Conservation (phyloP, 768 basidiomycete species). For the Boletales sp. region DNA sequence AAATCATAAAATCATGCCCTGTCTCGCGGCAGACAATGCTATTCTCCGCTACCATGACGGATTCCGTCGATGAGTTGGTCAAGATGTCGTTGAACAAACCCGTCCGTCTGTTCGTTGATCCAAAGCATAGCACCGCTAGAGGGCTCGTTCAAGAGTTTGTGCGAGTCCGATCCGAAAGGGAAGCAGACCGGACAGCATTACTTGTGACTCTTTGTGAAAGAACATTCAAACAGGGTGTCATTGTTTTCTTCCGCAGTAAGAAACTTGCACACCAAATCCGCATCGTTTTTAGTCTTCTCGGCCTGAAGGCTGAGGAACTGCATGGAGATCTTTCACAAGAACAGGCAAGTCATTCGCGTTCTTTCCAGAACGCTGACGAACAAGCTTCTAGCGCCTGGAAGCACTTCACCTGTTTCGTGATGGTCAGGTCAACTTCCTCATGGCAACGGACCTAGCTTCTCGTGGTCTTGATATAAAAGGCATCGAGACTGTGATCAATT, state of each 20-base stretch:
- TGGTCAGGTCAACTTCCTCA: slow-evolving; percentile 82
- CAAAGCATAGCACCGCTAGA: slow-evolving; percentile 81
- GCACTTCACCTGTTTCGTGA: slow-evolving; percentile 87
- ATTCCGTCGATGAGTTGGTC: slow-evolving; percentile 91
- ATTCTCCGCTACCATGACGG: slow-evolving; percentile 99
- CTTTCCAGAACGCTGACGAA: slow-evolving; percentile 3
- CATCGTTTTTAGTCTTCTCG: slow-evolving; percentile 84
- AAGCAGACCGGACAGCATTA: slow-evolving; percentile 70
- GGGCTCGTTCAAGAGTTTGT: slow-evolving; percentile 94
- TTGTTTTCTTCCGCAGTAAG: slow-evolving; percentile 95
- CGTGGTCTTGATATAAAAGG: slow-evolving; percentile 97
- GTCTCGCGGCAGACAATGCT: slow-evolving; percentile 93
- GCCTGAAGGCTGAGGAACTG: slow-evolving; percentile 86
- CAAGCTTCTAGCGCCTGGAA: slow-evolving; percentile 62
- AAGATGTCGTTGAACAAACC: slow-evolving; percentile 91
- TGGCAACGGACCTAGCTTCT: slow-evolving; percentile 96
- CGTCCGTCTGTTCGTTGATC: slow-evolving; percentile 92
- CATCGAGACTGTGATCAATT: slow-evolving; percentile 96
- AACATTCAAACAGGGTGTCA: slow-evolving; percentile 78
- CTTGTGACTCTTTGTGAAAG: slow-evolving; percentile 83
- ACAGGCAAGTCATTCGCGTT: slow-evolving; percentile 52
- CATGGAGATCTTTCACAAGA: slow-evolving; percentile 97
- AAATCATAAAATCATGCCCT: slow-evolving; percentile 91
- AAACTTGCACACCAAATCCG: slow-evolving; percentile 97
- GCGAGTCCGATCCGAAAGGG: slow-evolving; percentile 78